Evolutionary conservation across 2,329 filamentous ascomycete genomes (phyloP), one percentile per base, ranked within the genome.

Genomic region (Rosellinia necatrix): DNA sequence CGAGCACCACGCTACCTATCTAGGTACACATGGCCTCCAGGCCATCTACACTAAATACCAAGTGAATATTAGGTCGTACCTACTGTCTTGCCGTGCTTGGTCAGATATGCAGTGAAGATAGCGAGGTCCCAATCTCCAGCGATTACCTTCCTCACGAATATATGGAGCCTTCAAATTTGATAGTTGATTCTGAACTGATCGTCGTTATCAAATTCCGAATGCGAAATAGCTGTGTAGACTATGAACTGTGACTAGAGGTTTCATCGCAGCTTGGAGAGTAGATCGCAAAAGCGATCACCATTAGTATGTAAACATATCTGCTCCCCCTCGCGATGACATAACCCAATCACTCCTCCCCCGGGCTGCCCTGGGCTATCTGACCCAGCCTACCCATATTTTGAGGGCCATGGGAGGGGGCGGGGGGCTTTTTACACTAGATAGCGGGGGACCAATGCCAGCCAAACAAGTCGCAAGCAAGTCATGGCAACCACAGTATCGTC

Each of bases 401-500:
- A 51, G 42, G 27, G 49, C 30, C 25, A 44, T 30, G 29, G 38
- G 41, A 48, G 34, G 19, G 35, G 17, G 9, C 13, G 21, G n/a
- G n/a, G n/a, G n/a, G n/a, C n/a, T n/a, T n/a, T n/a, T n/a, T n/a
- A n/a, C n/a, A n/a, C n/a, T n/a, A n/a, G 21, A 42, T 29, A 17
- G 29, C 24, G n/a, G 40, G 49, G 41, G 30, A 43, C 58, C 58
- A 61, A 61, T 61, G 21, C 56, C 37, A 44, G 53, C 22, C 29
- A 53, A 37, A 61, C 56, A 61, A 61, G 59, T 61, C 51, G 59
- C 56, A 53, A 25, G 24, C 3, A 43, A 40, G 43, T 30, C 19
- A 40, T 38, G 37, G 29, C 24, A 38, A 9, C 2, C 15, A 41
- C 40, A 10, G 13, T 24, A 40, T 21, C 25, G 30, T 43, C n/a